phyloP scores from a whole-genome alignment of 768 basidiomycete species.

The Psilocybe cubensis region DNA sequence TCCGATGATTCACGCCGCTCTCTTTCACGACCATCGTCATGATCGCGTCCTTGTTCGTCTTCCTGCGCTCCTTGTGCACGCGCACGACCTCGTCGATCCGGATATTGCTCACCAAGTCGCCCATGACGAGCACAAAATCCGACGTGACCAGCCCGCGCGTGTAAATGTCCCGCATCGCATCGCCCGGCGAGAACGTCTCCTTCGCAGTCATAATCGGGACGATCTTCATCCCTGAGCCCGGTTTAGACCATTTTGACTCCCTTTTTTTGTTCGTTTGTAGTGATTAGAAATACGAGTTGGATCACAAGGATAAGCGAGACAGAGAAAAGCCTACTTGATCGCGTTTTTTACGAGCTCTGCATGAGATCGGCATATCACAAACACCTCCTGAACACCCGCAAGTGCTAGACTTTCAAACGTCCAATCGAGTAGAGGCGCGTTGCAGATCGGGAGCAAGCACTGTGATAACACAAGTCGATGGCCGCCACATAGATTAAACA shows the following conservation, averaged over 20 bases:
- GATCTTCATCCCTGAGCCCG: conserved; percentile 79
- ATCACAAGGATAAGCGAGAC: conserved; percentile 5
- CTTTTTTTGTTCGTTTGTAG: no score
- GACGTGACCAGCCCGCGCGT: conserved; percentile 86
- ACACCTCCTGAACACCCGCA: conserved; percentile 96
- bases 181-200: conserved; percentile 86
- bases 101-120: conserved; percentile 93
- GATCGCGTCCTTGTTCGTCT: conserved; percentile 88
- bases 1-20: conserved; percentile 70
- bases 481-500: no score
- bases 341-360: conserved; percentile 83
- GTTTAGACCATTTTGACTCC: conserved; percentile 84
- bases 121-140: conserved; percentile 91
- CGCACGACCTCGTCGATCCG: conserved; percentile 88
- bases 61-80: conserved; percentile 85
- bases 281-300: conserved; percentile 8
- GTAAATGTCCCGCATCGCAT: conserved; percentile 94
- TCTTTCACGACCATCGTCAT: conserved; percentile 96
- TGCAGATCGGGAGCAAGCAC: conserved; percentile 94
- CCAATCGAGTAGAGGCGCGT: conserved; percentile 93
- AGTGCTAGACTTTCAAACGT: conserved; percentile 93
- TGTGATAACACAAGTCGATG: conserved; percentile 38
- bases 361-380: conserved; percentile 93
- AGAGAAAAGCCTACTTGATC: conserved; percentile 64
- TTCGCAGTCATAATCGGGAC: conserved; percentile 85